A percentile compares a stretch with the other conserved stretches of the same genome.
Conservation (phyloP, 306 rosid species). For the Betula pendula region DNA sequence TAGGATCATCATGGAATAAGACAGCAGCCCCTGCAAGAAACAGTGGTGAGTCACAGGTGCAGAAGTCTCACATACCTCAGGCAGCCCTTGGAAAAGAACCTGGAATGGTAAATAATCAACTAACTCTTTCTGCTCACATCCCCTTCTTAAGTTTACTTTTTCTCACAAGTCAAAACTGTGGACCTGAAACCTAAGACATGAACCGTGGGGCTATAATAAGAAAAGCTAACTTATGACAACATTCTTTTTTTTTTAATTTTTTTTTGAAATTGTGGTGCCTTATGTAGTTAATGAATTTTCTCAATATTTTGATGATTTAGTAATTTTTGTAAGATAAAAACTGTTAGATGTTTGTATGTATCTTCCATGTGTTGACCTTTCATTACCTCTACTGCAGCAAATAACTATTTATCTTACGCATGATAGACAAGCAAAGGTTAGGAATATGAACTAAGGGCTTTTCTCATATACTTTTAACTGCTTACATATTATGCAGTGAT, state of each 20-base stretch:
- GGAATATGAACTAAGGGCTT: neutral
- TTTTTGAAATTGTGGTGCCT: neutral
- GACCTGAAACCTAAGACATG: neutral
- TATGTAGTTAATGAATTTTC: neutral
- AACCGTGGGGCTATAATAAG: neutral
- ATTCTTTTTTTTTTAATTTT: neutral
- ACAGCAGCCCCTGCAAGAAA: slow-evolving; percentile 31
- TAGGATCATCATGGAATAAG: slow-evolving; percentile 41
- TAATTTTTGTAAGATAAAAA: neutral
- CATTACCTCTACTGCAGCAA: neutral
- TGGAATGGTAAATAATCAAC: slow-evolving; percentile 42
- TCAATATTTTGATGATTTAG: neutral
- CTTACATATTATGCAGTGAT: neutral
- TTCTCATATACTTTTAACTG: neutral
- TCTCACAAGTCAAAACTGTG: neutral
- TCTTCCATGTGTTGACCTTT: neutral
- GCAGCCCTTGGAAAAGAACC: slow-evolving; percentile 32
- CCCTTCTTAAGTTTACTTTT: neutral
- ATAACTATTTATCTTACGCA: neutral
- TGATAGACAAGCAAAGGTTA: neutral
- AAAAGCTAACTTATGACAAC: neutral
- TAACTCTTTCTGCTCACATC: slow-evolving; percentile 11
- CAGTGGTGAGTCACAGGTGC: slow-evolving; percentile 41
- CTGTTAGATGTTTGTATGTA: neutral
- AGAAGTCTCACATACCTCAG: slow-evolving; percentile 50